A percentile compares a stretch with the other conserved stretches of the same genome.
Evolutionary conservation across 2,329 filamentous ascomycete genomes (phyloP).

Genomic region (Hypoxylon sp.): DNA sequence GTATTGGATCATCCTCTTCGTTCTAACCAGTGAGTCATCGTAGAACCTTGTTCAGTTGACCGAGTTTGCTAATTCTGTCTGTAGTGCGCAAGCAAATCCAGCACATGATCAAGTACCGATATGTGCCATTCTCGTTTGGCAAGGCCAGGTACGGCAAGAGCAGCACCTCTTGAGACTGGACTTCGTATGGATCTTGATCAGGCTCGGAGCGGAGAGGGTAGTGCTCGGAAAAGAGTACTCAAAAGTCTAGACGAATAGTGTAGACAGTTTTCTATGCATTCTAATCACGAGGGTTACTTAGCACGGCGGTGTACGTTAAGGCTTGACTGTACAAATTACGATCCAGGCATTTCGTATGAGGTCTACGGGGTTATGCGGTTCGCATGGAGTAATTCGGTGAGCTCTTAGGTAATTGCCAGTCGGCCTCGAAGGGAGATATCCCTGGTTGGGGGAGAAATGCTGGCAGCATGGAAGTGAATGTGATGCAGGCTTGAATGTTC

Average conservation of each 20-base stretch:
- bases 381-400: conserved; percentile 36
- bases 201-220: conserved; percentile 12
- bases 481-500: conserved; percentile 34
- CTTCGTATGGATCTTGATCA: conserved; percentile 3
- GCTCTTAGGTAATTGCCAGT: conserved; percentile 29
- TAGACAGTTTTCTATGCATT: conserved; percentile 36
- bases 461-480: conserved; percentile 14
- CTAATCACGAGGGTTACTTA: conserved; percentile 34
- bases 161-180: conserved; percentile 60
- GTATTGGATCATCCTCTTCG: conserved; percentile 98
- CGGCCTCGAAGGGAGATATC: conserved; percentile 19
- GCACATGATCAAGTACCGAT: conserved; percentile 99
- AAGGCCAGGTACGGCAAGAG: conserved; percentile 84
- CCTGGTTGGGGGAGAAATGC: conserved; percentile 8
- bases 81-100: conserved; percentile 98
- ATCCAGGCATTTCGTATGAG: conserved; percentile 46
- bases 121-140: conserved; percentile 92
- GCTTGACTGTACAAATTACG: conserved; percentile 49
- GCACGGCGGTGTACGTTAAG: conserved; percentile 26
- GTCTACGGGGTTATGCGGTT: conserved; percentile 32
- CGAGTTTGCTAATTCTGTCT: conserved; percentile 26
- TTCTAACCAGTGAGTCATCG: conserved; percentile 85
- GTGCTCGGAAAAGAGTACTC: conserved; percentile 9
- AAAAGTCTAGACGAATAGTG: conserved; percentile 23
- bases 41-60: background rate